phyloP scores from a whole-genome alignment of 169 alveolate genomes.

The Plasmodium cynomolgi region DNA sequence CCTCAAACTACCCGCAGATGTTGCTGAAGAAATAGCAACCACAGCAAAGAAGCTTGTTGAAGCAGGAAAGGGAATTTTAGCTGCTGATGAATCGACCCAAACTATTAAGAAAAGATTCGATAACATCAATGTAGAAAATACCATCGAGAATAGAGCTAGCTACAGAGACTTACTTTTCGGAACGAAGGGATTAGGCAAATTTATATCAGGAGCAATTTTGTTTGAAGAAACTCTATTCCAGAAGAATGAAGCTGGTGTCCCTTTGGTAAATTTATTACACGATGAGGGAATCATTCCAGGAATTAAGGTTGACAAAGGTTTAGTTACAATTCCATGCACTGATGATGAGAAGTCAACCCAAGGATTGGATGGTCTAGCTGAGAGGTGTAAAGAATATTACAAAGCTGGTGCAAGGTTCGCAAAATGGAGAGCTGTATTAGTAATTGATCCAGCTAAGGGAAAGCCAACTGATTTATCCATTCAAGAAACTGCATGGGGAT shows the following conservation, averaged over 20 bases:
- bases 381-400: conserved; percentile 96
- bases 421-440: conserved; percentile 99
- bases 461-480: conserved; percentile 95
- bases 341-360: conserved; percentile 92
- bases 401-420: conserved; percentile 99
- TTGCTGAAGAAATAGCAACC: conserved; percentile 70
- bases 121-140: conserved; percentile 94
- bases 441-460: conserved; percentile 91
- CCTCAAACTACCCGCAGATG: conserved; percentile 56
- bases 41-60: conserved; percentile 68
- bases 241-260: conserved; percentile 90
- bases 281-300: conserved; percentile 97
- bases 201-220: conserved; percentile 98
- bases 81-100: conserved; percentile 99
- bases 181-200: conserved; percentile 93
- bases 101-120: conserved; percentile 97
- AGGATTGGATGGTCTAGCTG: conserved; percentile 98
- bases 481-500: conserved; percentile 95
- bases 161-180: conserved; percentile 96
- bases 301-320: conserved; percentile 98
- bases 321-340: conserved; percentile 92
- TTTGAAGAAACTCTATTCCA: conserved; percentile 99
- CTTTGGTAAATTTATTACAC: conserved; percentile 90
- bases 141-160: conserved; percentile 95
- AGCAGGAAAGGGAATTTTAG: conserved; percentile 98